Evolutionary conservation across 1,284 basidiomycete genomes (phyloP).

Genomic region (Papiliotrema flavescens): DNA sequence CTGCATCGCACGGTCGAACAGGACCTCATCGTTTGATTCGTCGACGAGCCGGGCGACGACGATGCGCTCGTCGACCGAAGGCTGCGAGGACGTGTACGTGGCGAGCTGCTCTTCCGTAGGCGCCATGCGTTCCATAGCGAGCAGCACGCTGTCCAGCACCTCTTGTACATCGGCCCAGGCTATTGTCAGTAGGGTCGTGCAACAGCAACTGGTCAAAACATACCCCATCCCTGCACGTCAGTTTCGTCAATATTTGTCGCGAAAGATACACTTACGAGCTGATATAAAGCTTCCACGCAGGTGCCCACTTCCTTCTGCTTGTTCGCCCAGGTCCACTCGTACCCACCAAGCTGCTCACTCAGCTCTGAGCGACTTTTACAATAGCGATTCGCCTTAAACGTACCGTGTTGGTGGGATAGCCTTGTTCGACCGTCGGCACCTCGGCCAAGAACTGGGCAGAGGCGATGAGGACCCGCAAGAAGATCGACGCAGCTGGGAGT

Average conservation of each 20-base stretch:
- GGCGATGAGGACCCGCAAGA: constrained; percentile 27
- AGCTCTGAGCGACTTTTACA: neutral
- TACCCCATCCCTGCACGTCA: constrained; percentile 2
- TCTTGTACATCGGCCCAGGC: constrained; percentile 19
- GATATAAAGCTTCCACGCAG: constrained; percentile 30
- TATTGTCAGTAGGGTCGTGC: neutral
- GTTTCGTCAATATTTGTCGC: neutral
- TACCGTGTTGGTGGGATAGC: constrained; percentile 33
- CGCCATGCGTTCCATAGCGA: constrained; percentile 12
- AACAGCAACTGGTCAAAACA: neutral
- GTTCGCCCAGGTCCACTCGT: constrained; percentile 37
- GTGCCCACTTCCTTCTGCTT: constrained; percentile 28
- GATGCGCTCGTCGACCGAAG: neutral
- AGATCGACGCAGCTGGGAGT: constrained; percentile 19
- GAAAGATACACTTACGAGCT: constrained; percentile 25
- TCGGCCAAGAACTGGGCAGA: constrained; percentile 28
- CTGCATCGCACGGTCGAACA: neutral
- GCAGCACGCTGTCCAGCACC: constrained; percentile 6
- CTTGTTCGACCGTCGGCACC: constrained; percentile 39
- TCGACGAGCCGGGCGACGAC: neutral
- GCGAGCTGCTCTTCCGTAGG: constrained; percentile 10
- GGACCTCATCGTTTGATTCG: neutral
- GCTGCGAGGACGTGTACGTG: neutral
- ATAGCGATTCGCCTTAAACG: neutral
- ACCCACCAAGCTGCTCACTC: constrained; percentile 26